A percentile compares a stretch with the other conserved stretches of the same genome.
Conservation (phyloP, 768 basidiomycete species). For the Zangia roseola region DNA sequence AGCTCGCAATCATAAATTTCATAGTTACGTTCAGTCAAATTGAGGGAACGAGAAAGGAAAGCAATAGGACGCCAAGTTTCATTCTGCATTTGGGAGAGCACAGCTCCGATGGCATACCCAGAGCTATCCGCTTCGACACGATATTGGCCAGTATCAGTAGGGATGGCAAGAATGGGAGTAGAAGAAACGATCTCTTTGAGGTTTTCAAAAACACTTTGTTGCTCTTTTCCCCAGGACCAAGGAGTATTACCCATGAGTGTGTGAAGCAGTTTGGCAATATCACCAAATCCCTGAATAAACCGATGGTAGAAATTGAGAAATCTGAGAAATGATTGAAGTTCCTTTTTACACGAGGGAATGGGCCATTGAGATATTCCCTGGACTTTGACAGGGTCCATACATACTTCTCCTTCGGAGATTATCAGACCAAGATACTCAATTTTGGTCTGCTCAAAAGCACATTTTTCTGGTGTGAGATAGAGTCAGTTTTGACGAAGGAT, state of each 20-base stretch:
- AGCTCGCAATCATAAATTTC: conserved; percentile 43
- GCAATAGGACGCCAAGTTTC: conserved; percentile 42
- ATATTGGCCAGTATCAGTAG: conserved; percentile 8
- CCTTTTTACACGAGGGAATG: conserved; percentile 18
- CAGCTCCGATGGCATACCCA: conserved; percentile 32
- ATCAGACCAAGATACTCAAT: conserved; percentile 37
- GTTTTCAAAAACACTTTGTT: conserved; percentile 23
- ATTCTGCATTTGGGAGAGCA: conserved; percentile 29
- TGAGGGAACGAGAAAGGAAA: conserved; percentile 36
- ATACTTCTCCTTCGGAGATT: conserved; percentile 15
- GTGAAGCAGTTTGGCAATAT: conserved; percentile 30
- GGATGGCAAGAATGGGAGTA: conserved; percentile 29
- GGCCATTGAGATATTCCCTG: conserved; percentile 2
- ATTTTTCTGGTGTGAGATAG: too few relatives aligned
- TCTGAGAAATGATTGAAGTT: conserved; percentile 38
- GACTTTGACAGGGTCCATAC: conserved; percentile 9
- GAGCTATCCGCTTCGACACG: conserved; percentile 32
- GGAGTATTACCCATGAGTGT: conserved; percentile 25
- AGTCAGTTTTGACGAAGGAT: too few relatives aligned
- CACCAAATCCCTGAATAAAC: conserved; percentile 35
- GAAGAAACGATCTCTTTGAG: conserved; percentile 29
- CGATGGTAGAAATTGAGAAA: conserved; percentile 21
- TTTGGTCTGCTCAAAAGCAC: too few relatives aligned
- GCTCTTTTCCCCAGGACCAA: conserved; percentile 27
- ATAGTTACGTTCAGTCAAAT: conserved; percentile 42